A percentile compares a stretch with the other conserved stretches of the same genome.
These are phyloP conservation scores for Candida michaelii DNA, from an alignment of 805 yeast genomes.

Conservation along the genomic window DNA sequence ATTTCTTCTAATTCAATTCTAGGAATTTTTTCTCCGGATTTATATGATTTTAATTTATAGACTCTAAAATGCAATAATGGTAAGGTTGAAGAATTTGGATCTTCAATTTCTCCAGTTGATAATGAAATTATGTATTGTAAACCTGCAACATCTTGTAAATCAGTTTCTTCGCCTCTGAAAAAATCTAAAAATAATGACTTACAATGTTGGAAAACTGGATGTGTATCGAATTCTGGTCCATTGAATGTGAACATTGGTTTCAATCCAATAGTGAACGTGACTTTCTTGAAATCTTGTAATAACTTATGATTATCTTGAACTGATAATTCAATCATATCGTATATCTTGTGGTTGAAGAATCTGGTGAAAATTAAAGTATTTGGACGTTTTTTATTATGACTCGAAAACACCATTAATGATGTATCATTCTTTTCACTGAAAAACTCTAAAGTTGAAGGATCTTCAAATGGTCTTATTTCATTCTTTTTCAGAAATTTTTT, in stretches of 20 bases:
- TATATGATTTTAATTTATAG: conserved; percentile 77
- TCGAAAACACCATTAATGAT: conserved; percentile 76
- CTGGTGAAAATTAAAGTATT: conserved; percentile 85
- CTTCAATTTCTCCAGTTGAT: conserved; percentile 73
- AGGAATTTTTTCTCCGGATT: conserved; percentile 85
- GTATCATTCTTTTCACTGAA: conserved; percentile 93
- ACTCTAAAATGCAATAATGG: conserved; percentile 90
- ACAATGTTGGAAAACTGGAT: conserved; percentile 80
- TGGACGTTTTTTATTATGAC: conserved; percentile 88
- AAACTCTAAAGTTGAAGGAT: conserved; percentile 78
- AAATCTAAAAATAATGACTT: conserved; percentile 90
- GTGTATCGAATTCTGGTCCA: conserved; percentile 87
- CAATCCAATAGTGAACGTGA: conserved; percentile 82
- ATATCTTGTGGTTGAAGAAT: conserved; percentile 85
- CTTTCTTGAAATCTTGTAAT: conserved; percentile 74
- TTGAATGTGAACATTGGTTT: conserved; percentile 94
- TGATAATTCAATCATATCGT: conserved; percentile 90
- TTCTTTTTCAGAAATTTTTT: conserved; percentile 88
- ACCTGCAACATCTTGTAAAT: conserved; percentile 90
- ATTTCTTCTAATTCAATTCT: conserved; percentile 92
- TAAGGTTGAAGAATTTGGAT: conserved; percentile 65
- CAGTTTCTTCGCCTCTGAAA: conserved; percentile 80
- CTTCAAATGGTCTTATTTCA: conserved; percentile 91
- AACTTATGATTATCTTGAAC: conserved; percentile 66
- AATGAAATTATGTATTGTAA: conserved; percentile 86